Conservation (phyloP, 1,284 basidiomycete genomes). For the Moesziomyces sp. region DNA sequence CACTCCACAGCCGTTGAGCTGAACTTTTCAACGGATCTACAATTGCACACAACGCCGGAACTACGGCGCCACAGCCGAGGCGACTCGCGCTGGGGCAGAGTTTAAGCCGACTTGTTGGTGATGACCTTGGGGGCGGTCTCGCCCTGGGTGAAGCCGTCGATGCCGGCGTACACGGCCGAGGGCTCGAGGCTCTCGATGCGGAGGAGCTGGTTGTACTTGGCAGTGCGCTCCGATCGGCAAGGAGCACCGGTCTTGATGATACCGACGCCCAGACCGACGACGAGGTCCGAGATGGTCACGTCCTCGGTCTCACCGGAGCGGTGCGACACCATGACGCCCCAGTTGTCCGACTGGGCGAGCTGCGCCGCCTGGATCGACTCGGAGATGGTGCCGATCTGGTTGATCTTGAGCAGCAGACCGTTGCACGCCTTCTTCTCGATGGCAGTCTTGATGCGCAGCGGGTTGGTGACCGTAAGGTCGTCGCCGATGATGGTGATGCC, state of each 20-base stretch:
- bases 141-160: constrained; percentile 64
- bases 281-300: constrained; percentile 90
- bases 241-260: constrained; percentile 99
- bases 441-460: constrained; percentile 95
- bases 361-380: constrained; percentile 98
- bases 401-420: constrained; percentile 93
- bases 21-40: constrained; percentile 1
- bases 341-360: constrained; percentile 93
- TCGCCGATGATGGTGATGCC: constrained; percentile 88
- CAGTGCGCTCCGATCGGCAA: constrained; percentile 85
- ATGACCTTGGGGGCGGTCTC: constrained; percentile 60
- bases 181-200: constrained; percentile 63
- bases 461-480: constrained; percentile 98
- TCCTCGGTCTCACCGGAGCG: constrained; percentile 83
- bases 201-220: constrained; percentile 73
- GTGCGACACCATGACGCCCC: constrained; percentile 99
- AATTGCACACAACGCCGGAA: background rate
- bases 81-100: background rate
- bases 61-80: too few species aligned
- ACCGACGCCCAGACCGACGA: constrained; percentile 90
- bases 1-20: background rate
- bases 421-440: constrained; percentile 99
- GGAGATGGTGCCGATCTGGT: constrained; percentile 97
- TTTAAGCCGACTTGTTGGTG: constrained; percentile 50
- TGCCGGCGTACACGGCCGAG: constrained; percentile 61